These are phyloP conservation scores for Goniomonas avonlea DNA, from an alignment of 78 protist species.

Conservation along the genomic window DNA sequence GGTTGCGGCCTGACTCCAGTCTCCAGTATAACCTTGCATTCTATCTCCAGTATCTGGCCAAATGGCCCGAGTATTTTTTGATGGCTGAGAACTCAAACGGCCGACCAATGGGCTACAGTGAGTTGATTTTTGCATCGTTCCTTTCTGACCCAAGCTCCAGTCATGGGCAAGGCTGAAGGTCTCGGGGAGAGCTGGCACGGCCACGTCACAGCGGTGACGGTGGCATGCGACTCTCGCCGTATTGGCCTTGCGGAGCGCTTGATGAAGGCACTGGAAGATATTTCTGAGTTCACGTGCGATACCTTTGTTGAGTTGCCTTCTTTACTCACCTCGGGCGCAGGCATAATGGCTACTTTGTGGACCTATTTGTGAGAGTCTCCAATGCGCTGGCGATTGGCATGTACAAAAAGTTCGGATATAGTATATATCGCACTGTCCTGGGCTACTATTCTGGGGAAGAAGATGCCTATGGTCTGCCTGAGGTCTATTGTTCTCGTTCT, in stretches of 20 bases:
- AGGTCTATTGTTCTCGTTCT: not conserved
- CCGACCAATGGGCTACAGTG: not conserved
- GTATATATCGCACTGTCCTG: constrained; percentile 68
- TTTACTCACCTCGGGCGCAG: constrained; percentile 20
- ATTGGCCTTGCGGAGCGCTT: constrained; percentile 56
- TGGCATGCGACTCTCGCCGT: constrained; percentile 74
- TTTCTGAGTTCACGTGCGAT: constrained; percentile 62
- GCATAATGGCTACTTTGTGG: constrained; percentile 86
- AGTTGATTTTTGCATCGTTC: not conserved
- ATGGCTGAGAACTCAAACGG: not conserved
- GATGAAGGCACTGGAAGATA: constrained; percentile 79
- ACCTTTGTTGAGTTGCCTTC: not conserved
- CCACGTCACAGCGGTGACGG: constrained; percentile 94
- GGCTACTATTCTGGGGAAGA: constrained; percentile 86
- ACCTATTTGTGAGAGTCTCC: constrained; percentile 85
- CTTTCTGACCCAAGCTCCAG: no score
- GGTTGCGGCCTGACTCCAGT: not conserved
- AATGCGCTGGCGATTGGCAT: constrained; percentile 71
- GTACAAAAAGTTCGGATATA: constrained; percentile 69
- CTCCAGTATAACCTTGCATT: constrained; percentile 71
- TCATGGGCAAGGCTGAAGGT: constrained; percentile 84
- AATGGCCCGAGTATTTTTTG: constrained; percentile 78
- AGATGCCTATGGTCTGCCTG: constrained; percentile 69
- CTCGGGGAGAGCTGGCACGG: constrained; percentile 84
- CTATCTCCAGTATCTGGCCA: constrained; percentile 77